Evolutionary conservation across 2,329 filamentous ascomycete species (phyloP).

Genomic region (Pseudogymnoascus sp.): DNA sequence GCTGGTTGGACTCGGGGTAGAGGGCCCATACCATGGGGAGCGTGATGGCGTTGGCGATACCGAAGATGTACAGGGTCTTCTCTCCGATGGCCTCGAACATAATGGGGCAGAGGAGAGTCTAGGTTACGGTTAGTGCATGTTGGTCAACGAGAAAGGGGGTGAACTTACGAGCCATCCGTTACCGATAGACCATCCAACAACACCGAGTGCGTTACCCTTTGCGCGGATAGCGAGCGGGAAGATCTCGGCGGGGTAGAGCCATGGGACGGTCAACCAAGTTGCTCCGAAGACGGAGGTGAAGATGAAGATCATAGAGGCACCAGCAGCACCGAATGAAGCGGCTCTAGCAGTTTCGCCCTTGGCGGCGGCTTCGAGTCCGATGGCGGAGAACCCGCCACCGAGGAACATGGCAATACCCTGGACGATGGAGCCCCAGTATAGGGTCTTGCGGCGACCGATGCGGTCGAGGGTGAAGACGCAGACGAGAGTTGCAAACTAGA

Average conservation of each 20-base stretch:
- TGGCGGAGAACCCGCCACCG: constrained; percentile 49
- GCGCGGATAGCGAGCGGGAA: constrained; percentile 64
- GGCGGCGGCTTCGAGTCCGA: constrained; percentile 40
- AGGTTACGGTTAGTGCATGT: no score
- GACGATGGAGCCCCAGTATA: constrained; percentile 58
- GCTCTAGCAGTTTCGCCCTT: constrained; percentile 38
- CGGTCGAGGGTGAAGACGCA: constrained; percentile 63
- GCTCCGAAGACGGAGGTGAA: constrained; percentile 55
- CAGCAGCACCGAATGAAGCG: constrained; percentile 51
- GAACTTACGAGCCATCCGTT: constrained; percentile 53
- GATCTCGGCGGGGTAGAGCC: constrained; percentile 64
- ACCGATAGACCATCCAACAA: constrained; percentile 68
- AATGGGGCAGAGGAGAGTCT: constrained; percentile 28
- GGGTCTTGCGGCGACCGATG: constrained; percentile 59
- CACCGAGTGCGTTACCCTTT: constrained; percentile 68
- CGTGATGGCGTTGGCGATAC: constrained; percentile 22
- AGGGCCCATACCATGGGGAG: constrained; percentile 23
- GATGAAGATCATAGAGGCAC: constrained; percentile 62
- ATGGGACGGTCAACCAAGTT: constrained; percentile 45
- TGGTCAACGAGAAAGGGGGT: constrained; percentile 18
- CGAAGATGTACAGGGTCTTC: constrained; percentile 27
- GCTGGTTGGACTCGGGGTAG: constrained; percentile 22
- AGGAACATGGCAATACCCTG: constrained; percentile 62
- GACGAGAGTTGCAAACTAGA: constrained; percentile 54
- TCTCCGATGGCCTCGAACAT: constrained; percentile 26